A percentile compares a stretch with the other conserved stretches of the same genome.
Evolutionary conservation across 1,139 yeast genomes (phyloP).

Genomic region (Geotrichum bryndzae): DNA sequence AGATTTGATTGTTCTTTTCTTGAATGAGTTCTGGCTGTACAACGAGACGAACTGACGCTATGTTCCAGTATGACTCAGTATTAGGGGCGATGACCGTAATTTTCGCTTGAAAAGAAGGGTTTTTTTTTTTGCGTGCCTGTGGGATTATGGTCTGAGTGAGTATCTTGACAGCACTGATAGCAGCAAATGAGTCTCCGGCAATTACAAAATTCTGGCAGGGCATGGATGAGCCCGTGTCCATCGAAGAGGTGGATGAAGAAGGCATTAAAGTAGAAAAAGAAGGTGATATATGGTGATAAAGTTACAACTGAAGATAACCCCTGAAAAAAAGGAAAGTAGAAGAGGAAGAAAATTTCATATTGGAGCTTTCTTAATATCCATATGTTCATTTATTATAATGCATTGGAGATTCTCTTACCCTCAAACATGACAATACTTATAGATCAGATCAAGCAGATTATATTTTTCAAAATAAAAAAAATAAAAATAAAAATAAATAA

Average conservation of each 20-base stretch:
- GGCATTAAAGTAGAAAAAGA: neutral
- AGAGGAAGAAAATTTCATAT: too few species aligned
- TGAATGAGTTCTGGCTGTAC: slow-evolving; percentile 3
- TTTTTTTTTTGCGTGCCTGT: neutral
- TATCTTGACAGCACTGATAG: slow-evolving; percentile 3
- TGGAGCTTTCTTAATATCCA: too few species aligned
- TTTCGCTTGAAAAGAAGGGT: neutral
- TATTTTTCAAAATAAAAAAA: too few species aligned
- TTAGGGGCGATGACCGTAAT: slow-evolving; percentile 9
- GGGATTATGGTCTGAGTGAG: slow-evolving; percentile 3
- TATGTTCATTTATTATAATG: too few species aligned
- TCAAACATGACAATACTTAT: too few species aligned
- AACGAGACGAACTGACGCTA: slow-evolving; percentile 10
- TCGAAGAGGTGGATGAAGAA: neutral
- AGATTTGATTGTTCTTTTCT: neutral
- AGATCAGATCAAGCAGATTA: too few species aligned
- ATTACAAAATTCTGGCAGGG: neutral
- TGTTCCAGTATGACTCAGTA: slow-evolving; percentile 10
- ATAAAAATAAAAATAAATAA: too few species aligned
- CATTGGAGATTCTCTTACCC: too few species aligned
- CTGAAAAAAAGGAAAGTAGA: too few species aligned
- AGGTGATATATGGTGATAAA: too few species aligned
- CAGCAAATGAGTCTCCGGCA: slow-evolving; percentile 12
- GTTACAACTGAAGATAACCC: too few species aligned
- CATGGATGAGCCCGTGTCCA: neutral